Evolutionary conservation across 2,329 filamentous ascomycete genomes (phyloP).

Genomic region (Colletotrichum australisinense): DNA sequence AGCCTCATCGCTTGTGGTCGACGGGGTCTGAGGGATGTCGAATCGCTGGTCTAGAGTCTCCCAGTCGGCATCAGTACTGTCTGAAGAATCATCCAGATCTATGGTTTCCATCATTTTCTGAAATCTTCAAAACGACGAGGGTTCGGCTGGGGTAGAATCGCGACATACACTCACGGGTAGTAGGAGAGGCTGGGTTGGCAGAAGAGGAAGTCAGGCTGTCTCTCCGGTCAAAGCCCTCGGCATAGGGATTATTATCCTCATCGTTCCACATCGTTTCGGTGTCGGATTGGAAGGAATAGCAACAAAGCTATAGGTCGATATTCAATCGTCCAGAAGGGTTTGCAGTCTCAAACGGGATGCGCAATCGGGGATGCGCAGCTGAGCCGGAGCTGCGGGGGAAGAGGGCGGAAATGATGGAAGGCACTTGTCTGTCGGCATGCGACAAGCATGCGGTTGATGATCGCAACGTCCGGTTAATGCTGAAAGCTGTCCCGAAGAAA

Average conservation of each 20-base stretch:
- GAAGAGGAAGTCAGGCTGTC: conserved; percentile 80
- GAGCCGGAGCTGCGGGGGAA: conserved; percentile 23
- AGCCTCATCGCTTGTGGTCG: conserved; percentile 76
- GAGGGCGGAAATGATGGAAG: conserved; percentile 17
- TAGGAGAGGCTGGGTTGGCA: conserved; percentile 73
- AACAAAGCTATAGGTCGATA: conserved; percentile 23
- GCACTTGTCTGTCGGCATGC: conserved; percentile 10
- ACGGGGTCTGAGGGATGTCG: conserved; percentile 77
- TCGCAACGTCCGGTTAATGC: background rate
- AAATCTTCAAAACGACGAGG: conserved; percentile 18
- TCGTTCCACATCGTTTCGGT: conserved; percentile 89
- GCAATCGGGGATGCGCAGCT: conserved; percentile 33
- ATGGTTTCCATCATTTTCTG: conserved; percentile 52
- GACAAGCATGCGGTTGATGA: background rate
- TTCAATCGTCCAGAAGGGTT: conserved; percentile 22
- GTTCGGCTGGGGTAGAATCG: background rate
- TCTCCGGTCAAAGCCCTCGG: conserved; percentile 87
- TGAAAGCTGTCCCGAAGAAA: background rate
- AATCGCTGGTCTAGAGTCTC: conserved; percentile 64
- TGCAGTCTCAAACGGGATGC: conserved; percentile 30
- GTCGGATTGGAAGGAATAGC: background rate
- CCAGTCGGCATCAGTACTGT: conserved; percentile 58
- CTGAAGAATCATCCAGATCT: conserved; percentile 46
- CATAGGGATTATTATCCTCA: conserved; percentile 98
- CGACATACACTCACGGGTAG: conserved; percentile 57